These are phyloP conservation scores for Zymoseptoria pseudotritici DNA, from an alignment of 2,329 filamentous ascomycete genomes.

Conservation along the genomic window DNA sequence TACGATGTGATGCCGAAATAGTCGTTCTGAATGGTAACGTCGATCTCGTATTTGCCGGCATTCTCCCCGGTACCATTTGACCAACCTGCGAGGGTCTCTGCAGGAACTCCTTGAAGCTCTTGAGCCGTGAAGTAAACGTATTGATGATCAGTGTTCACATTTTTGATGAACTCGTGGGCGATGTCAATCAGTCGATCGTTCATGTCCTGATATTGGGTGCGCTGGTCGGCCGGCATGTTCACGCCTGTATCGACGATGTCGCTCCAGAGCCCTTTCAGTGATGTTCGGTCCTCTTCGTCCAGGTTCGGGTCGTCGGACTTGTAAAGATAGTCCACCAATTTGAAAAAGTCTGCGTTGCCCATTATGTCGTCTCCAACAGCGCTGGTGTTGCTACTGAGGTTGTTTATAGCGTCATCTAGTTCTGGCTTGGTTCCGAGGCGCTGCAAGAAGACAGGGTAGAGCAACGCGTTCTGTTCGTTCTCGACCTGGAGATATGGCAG, in stretches of 20 bases:
- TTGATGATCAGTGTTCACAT: conserved; percentile 69
- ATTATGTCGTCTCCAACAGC: conserved; percentile 66
- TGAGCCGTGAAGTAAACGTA: conserved; percentile 66
- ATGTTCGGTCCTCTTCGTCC: conserved; percentile 57
- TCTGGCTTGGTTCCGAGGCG: conserved; percentile 36
- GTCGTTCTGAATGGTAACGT: conserved; percentile 43
- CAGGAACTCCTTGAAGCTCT: conserved; percentile 65
- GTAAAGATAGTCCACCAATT: conserved; percentile 43
- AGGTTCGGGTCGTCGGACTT: conserved; percentile 47
- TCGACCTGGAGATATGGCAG: conserved; percentile 61
- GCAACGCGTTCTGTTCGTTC: conserved; percentile 44
- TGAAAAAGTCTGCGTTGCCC: conserved; percentile 72
- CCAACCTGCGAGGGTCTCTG: conserved; percentile 55
- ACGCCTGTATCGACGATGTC: conserved; percentile 67
- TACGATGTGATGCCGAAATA: conserved; percentile 68
- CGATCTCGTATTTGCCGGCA: conserved; percentile 54
- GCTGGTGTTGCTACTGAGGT: conserved; percentile 38
- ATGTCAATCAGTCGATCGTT: conserved; percentile 64
- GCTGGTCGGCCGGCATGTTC: conserved; percentile 44
- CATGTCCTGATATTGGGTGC: conserved; percentile 49
- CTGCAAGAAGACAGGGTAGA: conserved; percentile 30
- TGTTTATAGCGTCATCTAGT: conserved; percentile 38
- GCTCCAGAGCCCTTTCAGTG: conserved; percentile 67
- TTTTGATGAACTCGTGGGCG: conserved; percentile 64
- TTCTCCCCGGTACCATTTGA: conserved; percentile 66